Base-by-base conservation (phyloP, 2,329 filamentous ascomycete genomes). In the Aspergillus latus region DNA sequence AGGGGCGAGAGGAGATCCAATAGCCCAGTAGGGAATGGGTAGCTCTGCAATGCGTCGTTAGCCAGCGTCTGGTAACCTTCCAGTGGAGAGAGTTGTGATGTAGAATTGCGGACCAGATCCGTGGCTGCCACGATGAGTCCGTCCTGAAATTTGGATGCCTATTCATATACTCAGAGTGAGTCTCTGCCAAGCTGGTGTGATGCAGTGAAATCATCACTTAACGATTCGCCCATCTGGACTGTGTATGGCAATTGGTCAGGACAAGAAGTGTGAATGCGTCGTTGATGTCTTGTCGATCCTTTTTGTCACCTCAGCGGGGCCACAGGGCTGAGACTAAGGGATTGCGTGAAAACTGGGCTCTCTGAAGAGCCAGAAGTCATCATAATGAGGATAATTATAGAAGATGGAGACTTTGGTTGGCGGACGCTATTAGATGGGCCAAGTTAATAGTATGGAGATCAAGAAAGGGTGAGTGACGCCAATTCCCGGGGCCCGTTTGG, bases 201-300 rank as follows among this genome's bases (percentile, higher is more conserved):
- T 32, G 34, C 5, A 32, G 34, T 43, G 28, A 5, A 32, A 28
- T n/a, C 36, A 50, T 46, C 52, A 37, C 21, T 21, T 37, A 13
- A 37, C 5, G 5, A 13, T 5, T 37, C 10, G 13, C 34, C 34
- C 10, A 37, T 13, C 9, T 37, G 34, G 34, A 21, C 3, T 21
- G 21, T 21, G 21, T 21, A 3, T 37, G 34, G 34, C 9, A n/a
- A 37, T 37, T 37, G 34, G 34, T 13, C 34, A 37, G 34, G 34
- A 42, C 51, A 26, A 40, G 9, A 13, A 46, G n/a, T 6, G 39
- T 52, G 39, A 51, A 34, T 45, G 37, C 29, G 26, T 44, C 8
- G 32, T 13, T 15, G 53, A 50, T 45, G 42, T 36, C 53, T 34
- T 42, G 54, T 56, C 42, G 54, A 56, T 56, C 54, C 34, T 30